Percentiles rank a stretch among this genome's conserved stretches.
Conservation (phyloP, 1,284 basidiomycete species). For the Meira nashicola region DNA sequence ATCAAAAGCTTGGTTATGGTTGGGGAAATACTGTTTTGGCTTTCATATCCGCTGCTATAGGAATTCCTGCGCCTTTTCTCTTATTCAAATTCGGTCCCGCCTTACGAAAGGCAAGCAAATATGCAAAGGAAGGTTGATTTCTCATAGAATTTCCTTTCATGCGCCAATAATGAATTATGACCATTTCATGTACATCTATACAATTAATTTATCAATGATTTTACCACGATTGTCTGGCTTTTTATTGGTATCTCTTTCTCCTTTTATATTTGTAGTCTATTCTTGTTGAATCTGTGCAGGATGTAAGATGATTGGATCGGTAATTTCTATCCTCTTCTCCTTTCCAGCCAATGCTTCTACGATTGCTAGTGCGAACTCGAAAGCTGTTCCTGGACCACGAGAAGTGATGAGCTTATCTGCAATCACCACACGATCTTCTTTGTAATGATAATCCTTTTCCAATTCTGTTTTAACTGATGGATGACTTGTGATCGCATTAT, state of each 20-base stretch:
- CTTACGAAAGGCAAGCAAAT: slow-evolving; percentile 34
- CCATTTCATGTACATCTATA: too few species aligned
- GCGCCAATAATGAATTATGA: too few species aligned
- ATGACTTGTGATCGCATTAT: slow-evolving; percentile 68
- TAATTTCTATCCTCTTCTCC: slow-evolving; percentile 65
- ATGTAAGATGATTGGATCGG: slow-evolving; percentile 64
- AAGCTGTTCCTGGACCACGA: slow-evolving; percentile 75
- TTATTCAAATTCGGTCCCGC: slow-evolving; percentile 32
- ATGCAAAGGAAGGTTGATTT: slow-evolving; percentile 19
- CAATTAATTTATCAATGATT: too few species aligned
- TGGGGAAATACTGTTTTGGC: slow-evolving; percentile 51
- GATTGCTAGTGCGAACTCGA: slow-evolving; percentile 69
- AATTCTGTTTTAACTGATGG: slow-evolving; percentile 68
- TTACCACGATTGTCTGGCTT: too few species aligned
- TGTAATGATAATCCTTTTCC: slow-evolving; percentile 65
- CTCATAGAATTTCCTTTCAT: too few species aligned
- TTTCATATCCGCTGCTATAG: slow-evolving; percentile 34
- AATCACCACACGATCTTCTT: slow-evolving; percentile 68
- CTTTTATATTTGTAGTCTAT: too few species aligned
- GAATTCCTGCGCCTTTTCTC: slow-evolving; percentile 45
- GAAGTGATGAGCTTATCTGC: slow-evolving; percentile 70
- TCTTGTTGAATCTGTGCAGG: not conserved
- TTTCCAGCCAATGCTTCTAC: slow-evolving; percentile 67
- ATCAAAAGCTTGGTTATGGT: slow-evolving; percentile 40
- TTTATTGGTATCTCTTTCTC: too few species aligned